These are phyloP conservation scores for Coccomyxa sp. DNA, from an alignment of 139 green algal species.

Conservation along the genomic window DNA sequence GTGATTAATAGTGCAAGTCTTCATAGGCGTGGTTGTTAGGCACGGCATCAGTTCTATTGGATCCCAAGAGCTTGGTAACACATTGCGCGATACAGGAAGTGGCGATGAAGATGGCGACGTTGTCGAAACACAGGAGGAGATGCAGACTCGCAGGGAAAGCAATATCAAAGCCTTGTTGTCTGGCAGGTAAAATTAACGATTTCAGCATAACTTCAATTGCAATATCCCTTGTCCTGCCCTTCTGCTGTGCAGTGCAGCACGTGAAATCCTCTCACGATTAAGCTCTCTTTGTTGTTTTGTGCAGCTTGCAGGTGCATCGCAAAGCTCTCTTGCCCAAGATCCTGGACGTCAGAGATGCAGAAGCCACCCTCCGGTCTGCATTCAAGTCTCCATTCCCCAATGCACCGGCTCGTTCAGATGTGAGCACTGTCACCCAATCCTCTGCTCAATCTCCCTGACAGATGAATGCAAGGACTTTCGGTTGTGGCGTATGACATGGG, in stretches of 20 bases:
- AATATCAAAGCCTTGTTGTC: constrained; percentile 8
- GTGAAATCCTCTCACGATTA: neutral
- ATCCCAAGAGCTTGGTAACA: too few species aligned
- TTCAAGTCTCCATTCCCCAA: constrained; percentile 64
- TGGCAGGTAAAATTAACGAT: neutral
- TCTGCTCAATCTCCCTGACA: constrained; percentile 5
- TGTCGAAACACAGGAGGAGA: neutral
- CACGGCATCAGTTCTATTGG: too few species aligned
- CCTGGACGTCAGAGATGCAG: constrained; percentile 48
- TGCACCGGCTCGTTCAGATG: constrained; percentile 43
- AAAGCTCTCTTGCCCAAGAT: constrained; percentile 59
- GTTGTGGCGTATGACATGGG: neutral
- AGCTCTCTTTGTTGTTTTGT: neutral
- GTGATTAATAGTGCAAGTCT: too few species aligned
- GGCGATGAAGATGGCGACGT: neutral
- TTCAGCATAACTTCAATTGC: neutral
- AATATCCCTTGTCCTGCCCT: neutral
- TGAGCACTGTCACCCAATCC: constrained; percentile 5
- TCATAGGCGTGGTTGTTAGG: too few species aligned
- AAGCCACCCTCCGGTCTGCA: constrained; percentile 42
- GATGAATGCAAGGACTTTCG: neutral
- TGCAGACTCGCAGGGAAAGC: neutral
- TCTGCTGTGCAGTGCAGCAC: neutral
- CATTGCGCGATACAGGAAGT: too few species aligned
- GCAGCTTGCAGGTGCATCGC: constrained; percentile 50